Evolutionary conservation across 2,329 filamentous ascomycete species (phyloP).

Genomic region (Acrocalymma vagum): DNA sequence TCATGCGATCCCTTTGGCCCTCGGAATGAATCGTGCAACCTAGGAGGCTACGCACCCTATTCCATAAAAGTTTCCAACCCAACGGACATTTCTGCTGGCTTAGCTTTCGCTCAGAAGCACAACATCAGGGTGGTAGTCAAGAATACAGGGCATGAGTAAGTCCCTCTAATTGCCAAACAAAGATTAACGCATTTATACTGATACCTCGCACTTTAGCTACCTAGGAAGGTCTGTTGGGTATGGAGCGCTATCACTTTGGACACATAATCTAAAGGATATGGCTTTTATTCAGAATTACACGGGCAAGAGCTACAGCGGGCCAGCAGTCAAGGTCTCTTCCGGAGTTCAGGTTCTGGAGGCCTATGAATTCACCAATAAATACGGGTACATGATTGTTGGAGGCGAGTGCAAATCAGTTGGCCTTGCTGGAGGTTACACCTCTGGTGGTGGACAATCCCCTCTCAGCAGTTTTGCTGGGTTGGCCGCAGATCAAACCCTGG

Average conservation of each 20-base stretch:
- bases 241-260: slow-evolving; percentile 26
- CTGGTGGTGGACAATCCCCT: slow-evolving; percentile 61
- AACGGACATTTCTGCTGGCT: slow-evolving; percentile 19
- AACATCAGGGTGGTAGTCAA: slow-evolving; percentile 38
- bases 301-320: slow-evolving; percentile 20
- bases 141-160: slow-evolving; percentile 40
- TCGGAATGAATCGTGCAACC: slow-evolving; percentile 22
- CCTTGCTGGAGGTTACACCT: slow-evolving; percentile 39
- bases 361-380: slow-evolving; percentile 23
- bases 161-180: too few species aligned
- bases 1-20: slow-evolving; percentile 31
- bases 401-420: slow-evolving; percentile 55
- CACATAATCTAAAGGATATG: slow-evolving; percentile 28
- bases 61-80: slow-evolving; percentile 23
- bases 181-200: slow-evolving; percentile 26
- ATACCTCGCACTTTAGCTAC: slow-evolving; percentile 32
- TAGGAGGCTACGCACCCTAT: slow-evolving; percentile 32
- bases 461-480: slow-evolving; percentile 54
- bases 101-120: slow-evolving; percentile 27
- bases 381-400: slow-evolving; percentile 25
- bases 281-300: slow-evolving; percentile 25
- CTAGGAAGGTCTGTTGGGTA: slow-evolving; percentile 25
- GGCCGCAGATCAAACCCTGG: slow-evolving; percentile 31
- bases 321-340: slow-evolving; percentile 33
- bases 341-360: slow-evolving; percentile 33